Conservation (phyloP, 2,329 filamentous ascomycete genomes). For the Orbilia ellipsospora region DNA sequence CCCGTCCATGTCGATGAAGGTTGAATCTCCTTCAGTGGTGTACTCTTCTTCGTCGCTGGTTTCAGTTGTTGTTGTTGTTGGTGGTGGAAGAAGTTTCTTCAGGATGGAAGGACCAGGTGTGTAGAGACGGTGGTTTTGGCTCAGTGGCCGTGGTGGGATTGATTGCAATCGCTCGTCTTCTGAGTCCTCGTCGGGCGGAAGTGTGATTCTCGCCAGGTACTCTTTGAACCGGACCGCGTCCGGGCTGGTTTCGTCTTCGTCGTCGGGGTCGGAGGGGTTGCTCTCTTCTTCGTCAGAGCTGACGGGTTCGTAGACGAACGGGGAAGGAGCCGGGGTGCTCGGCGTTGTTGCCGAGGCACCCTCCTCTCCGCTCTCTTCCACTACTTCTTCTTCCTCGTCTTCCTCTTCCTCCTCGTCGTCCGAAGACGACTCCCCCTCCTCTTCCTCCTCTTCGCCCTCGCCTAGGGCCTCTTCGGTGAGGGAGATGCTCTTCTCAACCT, state of each 20-base stretch:
- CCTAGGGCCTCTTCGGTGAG: neutral
- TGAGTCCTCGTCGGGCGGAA: neutral
- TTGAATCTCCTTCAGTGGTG: neutral
- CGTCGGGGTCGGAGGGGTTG: neutral
- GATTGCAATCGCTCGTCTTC: neutral
- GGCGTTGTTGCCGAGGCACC: neutral
- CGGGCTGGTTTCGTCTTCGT: neutral
- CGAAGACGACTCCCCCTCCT: neutral
- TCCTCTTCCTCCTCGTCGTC: too few relatives aligned
- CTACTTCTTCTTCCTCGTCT: too few relatives aligned
- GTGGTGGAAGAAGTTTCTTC: neutral
- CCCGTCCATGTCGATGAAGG: constrained; percentile 17
- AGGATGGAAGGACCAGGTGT: neutral
- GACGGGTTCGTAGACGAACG: constrained; percentile 3
- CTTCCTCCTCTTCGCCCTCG: neutral
- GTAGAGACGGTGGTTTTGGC: neutral
- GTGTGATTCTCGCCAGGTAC: neutral
- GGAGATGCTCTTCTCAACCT: neutral
- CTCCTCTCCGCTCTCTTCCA: neutral
- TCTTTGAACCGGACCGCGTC: constrained; percentile 8
- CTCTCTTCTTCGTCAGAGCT: too few relatives aligned
- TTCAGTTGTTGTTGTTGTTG: neutral
- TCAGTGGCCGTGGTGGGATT: neutral
- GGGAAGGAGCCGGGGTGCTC: neutral
- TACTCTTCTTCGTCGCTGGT: neutral